These are phyloP conservation scores for Mimosa bimucronata DNA, from an alignment of 306 rosid genomes.

Conservation along the genomic window DNA sequence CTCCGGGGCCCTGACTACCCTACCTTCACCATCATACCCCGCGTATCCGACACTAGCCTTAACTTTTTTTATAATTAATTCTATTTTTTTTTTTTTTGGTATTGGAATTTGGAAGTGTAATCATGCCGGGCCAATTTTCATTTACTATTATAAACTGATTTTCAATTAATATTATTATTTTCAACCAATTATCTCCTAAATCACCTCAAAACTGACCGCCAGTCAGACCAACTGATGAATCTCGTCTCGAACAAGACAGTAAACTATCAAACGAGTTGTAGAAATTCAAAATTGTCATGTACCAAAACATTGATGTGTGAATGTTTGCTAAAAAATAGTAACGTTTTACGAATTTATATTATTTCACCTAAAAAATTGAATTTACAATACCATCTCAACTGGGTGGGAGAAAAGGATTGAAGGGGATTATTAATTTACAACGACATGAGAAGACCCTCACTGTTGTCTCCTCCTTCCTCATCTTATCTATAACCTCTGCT, in stretches of 20 bases:
- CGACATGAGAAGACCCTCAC: constrained; percentile 21
- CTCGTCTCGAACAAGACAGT: not conserved
- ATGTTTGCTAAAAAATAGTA: too few species aligned
- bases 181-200: not conserved
- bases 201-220: not conserved
- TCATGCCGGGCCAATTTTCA: not conserved
- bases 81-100: too few species aligned
- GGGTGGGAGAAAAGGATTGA: constrained; percentile 39
- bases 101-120: too few species aligned
- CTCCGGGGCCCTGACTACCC: too few species aligned
- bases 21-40: too few species aligned
- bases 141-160: not conserved
- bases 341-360: not conserved
- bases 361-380: not conserved
- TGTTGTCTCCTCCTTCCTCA: constrained; percentile 8
- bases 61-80: too few species aligned
- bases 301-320: not conserved
- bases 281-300: not conserved
- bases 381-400: constrained; percentile 45
- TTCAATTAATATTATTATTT: not conserved
- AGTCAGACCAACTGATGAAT: not conserved
- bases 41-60: too few species aligned
- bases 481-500: constrained; percentile 19
- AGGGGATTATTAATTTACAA: constrained; percentile 38
- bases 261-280: too few species aligned